Base-by-base conservation (phyloP, 139 green algal species). In the Asterochloris sp. region DNA sequence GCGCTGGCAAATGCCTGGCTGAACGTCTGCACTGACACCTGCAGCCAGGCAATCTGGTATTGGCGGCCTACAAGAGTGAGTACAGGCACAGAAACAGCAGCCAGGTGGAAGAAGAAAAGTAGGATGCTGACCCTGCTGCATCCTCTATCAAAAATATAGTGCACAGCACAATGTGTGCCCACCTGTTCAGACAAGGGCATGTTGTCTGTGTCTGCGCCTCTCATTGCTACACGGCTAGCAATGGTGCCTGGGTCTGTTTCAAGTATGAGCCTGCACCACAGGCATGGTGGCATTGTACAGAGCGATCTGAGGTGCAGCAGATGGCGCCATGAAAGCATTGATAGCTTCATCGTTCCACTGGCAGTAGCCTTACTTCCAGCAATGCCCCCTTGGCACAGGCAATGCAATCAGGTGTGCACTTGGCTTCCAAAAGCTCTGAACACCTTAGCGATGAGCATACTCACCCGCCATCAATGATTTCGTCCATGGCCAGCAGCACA, bases 401-500 rank as follows among this genome's bases (percentile, higher is more conserved):
- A 23, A 60, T 38, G 68, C n/a, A 27, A 26, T 27, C 80, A 68
- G 47, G 54, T 69, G 19, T 81, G 74, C 16, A 12, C 13, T 0
- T 29, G 13, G 28, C 80, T 19, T 23, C 27, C 19, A 71, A 47
- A 29, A 74, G 73, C 26, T 14, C 8, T 69, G 47, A 63, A 62
- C 16, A 79, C 26, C 73, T 84, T 83, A 69, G 9, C 1, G 24
- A 26, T 26, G 10, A 83, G 17, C 28, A 28, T 54, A 54, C 77
- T 62, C 17, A 98, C 92, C 97, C 97, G 16, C 93, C 91, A 82
- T 99, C 97, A 14, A 98, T 81, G 13, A 98, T 96, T 81, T 99
- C 97, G 74, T 99, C 97, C 75, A 99, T 95, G 23, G 90, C 91
- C 27, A 99, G 89, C 77, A 99, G 91, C 71, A 98, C 92, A 26